These are phyloP conservation scores for Prunella vulgaris DNA, from an alignment of 257 asterid genomes.

Conservation along the genomic window DNA sequence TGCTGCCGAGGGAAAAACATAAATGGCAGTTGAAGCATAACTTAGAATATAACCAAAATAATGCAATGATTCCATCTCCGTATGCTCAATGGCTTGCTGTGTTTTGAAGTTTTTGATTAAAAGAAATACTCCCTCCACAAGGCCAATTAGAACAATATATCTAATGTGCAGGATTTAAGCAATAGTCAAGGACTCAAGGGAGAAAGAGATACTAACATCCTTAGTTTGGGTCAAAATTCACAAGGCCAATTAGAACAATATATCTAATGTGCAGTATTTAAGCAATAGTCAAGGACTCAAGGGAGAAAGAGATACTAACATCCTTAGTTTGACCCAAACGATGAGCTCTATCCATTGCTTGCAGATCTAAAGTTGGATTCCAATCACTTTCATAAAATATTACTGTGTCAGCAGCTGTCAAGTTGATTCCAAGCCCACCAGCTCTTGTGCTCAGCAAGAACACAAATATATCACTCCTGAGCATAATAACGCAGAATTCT, in stretches of 20 bases:
- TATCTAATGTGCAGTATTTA: background rate
- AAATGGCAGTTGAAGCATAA: too few relatives aligned
- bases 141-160: background rate
- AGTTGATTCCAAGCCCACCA: slow-evolving; percentile 97
- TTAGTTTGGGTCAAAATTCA: slow-evolving; percentile 58
- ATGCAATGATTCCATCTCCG: too few relatives aligned
- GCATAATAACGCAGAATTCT: background rate
- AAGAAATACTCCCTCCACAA: too few relatives aligned
- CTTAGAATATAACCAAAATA: too few relatives aligned
- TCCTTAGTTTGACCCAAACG: slow-evolving; percentile 95
- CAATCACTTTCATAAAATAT: slow-evolving; percentile 98
- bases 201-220: slow-evolving; percentile 48
- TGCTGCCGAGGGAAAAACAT: background rate
- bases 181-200: slow-evolving; percentile 6
- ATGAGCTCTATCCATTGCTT: slow-evolving; percentile 99
- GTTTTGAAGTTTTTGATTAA: too few relatives aligned
- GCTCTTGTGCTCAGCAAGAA: slow-evolving; percentile 98
- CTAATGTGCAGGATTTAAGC: background rate
- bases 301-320: slow-evolving; percentile 39
- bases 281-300: slow-evolving; percentile 5
- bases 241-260: background rate
- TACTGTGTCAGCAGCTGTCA: slow-evolving; percentile 97
- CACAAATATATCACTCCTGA: slow-evolving; percentile 87
- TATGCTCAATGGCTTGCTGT: too few relatives aligned
- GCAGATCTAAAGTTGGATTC: slow-evolving; percentile 96